Conservation (phyloP, 805 yeast species). For the Kurtzmaniella fragi region DNA sequence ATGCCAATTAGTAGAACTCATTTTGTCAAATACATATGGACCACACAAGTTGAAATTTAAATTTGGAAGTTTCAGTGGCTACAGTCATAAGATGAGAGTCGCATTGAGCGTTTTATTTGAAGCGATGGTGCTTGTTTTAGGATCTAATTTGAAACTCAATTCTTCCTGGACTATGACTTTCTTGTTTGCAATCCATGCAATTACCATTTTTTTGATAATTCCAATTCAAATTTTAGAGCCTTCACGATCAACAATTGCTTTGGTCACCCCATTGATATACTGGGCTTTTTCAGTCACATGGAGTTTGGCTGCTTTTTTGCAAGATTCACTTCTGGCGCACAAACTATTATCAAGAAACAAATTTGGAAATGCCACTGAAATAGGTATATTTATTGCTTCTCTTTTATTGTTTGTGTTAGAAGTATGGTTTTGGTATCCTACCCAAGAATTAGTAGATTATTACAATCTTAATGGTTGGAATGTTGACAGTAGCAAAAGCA, state of each 20-base stretch:
- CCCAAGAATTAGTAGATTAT: slow-evolving; percentile 16
- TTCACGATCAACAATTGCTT: slow-evolving; percentile 16
- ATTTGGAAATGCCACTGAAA: not conserved
- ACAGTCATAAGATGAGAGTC: too few relatives aligned
- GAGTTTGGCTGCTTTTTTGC: slow-evolving; percentile 8
- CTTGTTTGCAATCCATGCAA: too few relatives aligned
- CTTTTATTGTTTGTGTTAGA: slow-evolving; percentile 11
- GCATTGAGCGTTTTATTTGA: too few relatives aligned
- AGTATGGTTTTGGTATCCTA: slow-evolving; percentile 14
- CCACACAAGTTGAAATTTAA: too few relatives aligned
- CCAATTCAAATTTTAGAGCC: slow-evolving; percentile 21
- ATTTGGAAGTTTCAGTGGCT: too few relatives aligned
- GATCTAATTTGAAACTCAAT: too few relatives aligned
- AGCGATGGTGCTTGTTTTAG: too few relatives aligned
- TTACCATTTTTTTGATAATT: slow-evolving; percentile 11
- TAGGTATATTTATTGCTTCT: slow-evolving; percentile 7
- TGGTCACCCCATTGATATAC: slow-evolving; percentile 17
- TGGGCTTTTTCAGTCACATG: slow-evolving; percentile 14
- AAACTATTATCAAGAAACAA: slow-evolving; percentile 7
- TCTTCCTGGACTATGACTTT: too few relatives aligned
- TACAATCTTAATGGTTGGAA: slow-evolving; percentile 23
- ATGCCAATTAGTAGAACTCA: too few relatives aligned
- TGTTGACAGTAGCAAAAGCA: slow-evolving; percentile 13
- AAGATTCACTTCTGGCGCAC: slow-evolving; percentile 17
- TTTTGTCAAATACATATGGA: slow-evolving; percentile 8